These are phyloP conservation scores for Selaginella moellendorffii DNA, from an alignment of 75 land plant species.

Conservation along the genomic window DNA sequence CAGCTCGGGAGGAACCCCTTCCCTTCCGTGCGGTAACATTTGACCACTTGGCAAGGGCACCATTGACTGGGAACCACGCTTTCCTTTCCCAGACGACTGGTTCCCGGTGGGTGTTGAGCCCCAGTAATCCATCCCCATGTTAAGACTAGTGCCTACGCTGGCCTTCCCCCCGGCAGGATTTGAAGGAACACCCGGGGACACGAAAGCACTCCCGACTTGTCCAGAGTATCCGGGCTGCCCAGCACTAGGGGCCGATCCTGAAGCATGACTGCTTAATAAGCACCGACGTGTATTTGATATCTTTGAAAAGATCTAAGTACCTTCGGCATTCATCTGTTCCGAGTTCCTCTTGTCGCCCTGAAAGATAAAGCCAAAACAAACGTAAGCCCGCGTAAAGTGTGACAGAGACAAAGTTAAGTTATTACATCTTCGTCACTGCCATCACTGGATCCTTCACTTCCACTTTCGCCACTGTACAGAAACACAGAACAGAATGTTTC, in stretches of 20 bases:
- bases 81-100: constrained; percentile 27
- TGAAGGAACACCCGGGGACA: neutral
- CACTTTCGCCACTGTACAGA: constrained; percentile 65
- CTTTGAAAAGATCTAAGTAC: no score
- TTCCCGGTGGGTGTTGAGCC: constrained; percentile 23
- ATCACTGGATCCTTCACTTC: constrained; percentile 77
- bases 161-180: neutral
- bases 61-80: constrained; percentile 20
- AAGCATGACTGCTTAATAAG: neutral
- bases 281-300: no score
- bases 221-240: constrained; percentile 1
- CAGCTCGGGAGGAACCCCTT: neutral
- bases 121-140: constrained; percentile 89
- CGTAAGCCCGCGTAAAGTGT: neutral
- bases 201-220: constrained; percentile 4
- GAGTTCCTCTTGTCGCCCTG: neutral
- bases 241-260: neutral
- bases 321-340: constrained; percentile 2
- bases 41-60: constrained; percentile 16
- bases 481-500: neutral
- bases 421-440: constrained; percentile 53
- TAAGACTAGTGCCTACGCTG: constrained; percentile 37
- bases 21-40: neutral
- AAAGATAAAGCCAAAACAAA: neutral
- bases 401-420: neutral